These are phyloP conservation scores for Rhodosporidiobolus odoratus DNA, from an alignment of 768 basidiomycete genomes.

Conservation along the genomic window DNA sequence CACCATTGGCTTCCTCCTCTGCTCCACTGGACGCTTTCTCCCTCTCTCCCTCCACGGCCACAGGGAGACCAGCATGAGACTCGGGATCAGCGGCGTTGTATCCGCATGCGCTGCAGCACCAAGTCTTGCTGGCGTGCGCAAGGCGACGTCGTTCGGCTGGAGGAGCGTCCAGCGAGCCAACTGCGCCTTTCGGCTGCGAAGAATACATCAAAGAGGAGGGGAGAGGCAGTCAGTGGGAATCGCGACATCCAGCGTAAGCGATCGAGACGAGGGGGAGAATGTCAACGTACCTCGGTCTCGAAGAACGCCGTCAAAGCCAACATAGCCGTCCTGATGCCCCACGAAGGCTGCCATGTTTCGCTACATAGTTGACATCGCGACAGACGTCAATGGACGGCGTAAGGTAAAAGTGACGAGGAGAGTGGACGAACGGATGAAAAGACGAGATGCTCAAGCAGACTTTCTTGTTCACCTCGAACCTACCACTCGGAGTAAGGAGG, in stretches of 20 bases:
- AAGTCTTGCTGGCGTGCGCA: background rate
- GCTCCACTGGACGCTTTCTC: too few relatives aligned
- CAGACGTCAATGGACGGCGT: too few relatives aligned
- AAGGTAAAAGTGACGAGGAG: background rate
- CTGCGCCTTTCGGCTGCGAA: conserved; percentile 29
- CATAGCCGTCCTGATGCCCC: conserved; percentile 83
- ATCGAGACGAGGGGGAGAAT: background rate
- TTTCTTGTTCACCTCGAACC: conserved; percentile 94
- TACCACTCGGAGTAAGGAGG: conserved; percentile 93
- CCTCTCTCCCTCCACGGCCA: too few relatives aligned
- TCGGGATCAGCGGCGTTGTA: conserved; percentile 20
- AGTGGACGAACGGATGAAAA: conserved; percentile 52
- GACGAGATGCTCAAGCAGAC: conserved; percentile 50
- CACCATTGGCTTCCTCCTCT: too few relatives aligned
- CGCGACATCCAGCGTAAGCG: background rate
- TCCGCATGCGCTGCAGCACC: conserved; percentile 29
- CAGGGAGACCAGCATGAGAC: background rate
- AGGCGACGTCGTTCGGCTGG: conserved; percentile 28
- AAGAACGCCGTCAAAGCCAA: conserved; percentile 47
- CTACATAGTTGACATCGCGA: conserved; percentile 57
- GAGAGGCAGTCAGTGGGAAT: background rate
- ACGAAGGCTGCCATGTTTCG: conserved; percentile 95
- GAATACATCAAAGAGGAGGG: background rate
- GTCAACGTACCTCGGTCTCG: conserved; percentile 44
- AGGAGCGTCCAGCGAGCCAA: conserved; percentile 34